A percentile compares a stretch with the other conserved stretches of the same genome.
Conservation (phyloP, 345 rosid species). For the Euphorbia peplus region DNA sequence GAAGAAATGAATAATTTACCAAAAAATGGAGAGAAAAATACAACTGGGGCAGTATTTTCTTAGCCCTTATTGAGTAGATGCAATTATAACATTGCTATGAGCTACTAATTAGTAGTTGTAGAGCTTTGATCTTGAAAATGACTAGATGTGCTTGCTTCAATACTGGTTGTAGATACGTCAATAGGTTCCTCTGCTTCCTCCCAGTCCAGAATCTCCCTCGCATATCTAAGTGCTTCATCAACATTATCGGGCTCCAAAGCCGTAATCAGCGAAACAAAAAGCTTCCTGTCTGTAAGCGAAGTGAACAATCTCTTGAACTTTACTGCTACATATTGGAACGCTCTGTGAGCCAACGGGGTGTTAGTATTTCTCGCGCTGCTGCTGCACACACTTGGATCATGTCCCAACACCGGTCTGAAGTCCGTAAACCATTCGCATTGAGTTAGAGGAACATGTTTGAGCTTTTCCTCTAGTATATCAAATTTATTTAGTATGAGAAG, state of each 20-base stretch:
- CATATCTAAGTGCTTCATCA: slow-evolving; percentile 52
- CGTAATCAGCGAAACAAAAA: slow-evolving; percentile 52
- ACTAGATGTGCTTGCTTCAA: slow-evolving; percentile 47
- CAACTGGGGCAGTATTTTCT: not conserved
- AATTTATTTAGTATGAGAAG: slow-evolving; percentile 78
- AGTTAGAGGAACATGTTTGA: slow-evolving; percentile 50
- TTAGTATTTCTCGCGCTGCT: slow-evolving; percentile 23
- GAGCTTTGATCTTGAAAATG: slow-evolving; percentile 21
- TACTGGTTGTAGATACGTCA: slow-evolving; percentile 45
- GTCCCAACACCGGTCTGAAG: slow-evolving; percentile 60
- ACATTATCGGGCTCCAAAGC: slow-evolving; percentile 61
- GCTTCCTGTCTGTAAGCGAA: slow-evolving; percentile 48
- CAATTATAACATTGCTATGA: not conserved
- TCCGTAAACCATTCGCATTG: slow-evolving; percentile 81
- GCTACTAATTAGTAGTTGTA: not conserved
- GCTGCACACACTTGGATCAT: slow-evolving; percentile 19
- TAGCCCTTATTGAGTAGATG: not conserved
- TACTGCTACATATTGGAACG: slow-evolving; percentile 60
- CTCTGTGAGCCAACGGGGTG: slow-evolving; percentile 57
- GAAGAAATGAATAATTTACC: too few relatives aligned
- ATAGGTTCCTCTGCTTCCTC: slow-evolving; percentile 35
- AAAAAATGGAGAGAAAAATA: not conserved
- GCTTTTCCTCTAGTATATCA: slow-evolving; percentile 73
- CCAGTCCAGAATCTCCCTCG: slow-evolving; percentile 66
- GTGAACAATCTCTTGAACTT: slow-evolving; percentile 69